A percentile compares a stretch with the other conserved stretches of the same genome.
Evolutionary conservation across 495 filamentous ascomycete species (phyloP).

Genomic region (Aspergillus saccharolyticus): DNA sequence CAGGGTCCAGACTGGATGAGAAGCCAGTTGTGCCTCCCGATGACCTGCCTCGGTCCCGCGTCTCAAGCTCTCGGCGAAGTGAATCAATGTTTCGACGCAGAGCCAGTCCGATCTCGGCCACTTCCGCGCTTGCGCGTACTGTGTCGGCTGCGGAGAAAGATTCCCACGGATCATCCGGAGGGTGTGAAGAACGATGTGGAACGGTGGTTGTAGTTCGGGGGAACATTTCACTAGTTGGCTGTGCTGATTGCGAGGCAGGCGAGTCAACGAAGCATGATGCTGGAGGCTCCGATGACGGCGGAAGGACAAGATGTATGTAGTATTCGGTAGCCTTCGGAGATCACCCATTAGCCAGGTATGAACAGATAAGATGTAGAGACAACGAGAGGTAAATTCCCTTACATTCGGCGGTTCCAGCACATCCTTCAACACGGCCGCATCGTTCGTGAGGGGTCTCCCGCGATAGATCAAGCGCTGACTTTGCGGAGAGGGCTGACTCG

Average conservation of each 20-base stretch:
- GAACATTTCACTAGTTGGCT: background rate
- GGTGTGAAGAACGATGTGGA: slow-evolving; percentile 6
- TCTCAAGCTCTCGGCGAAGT: slow-evolving; percentile 20
- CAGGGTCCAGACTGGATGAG: background rate
- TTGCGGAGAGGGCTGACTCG: slow-evolving; percentile 45
- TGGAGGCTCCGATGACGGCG: slow-evolving; percentile 26
- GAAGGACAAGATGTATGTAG: slow-evolving; percentile 60
- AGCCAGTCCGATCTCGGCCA: slow-evolving; percentile 17
- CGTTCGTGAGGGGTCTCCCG: slow-evolving; percentile 53
- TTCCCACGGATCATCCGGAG: slow-evolving; percentile 10
- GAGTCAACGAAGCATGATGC: slow-evolving; percentile 7
- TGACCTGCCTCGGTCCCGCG: slow-evolving; percentile 9
- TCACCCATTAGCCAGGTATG: slow-evolving; percentile 21
- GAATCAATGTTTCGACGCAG: slow-evolving; percentile 18
- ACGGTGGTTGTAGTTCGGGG: background rate
- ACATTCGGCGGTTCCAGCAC: slow-evolving; percentile 55
- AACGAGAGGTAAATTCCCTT: slow-evolving; percentile 19
- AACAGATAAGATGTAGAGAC: background rate
- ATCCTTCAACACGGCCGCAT: slow-evolving; percentile 50
- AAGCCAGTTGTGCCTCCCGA: background rate
- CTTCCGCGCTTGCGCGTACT: slow-evolving; percentile 8
- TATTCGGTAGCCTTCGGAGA: slow-evolving; percentile 30
- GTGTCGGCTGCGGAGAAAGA: slow-evolving; percentile 13
- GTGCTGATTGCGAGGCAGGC: background rate
- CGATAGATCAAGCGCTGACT: slow-evolving; percentile 63